Evolutionary conservation across 2,329 filamentous ascomycete genomes (phyloP).

Genomic region (Pestalotiopsis fici): DNA sequence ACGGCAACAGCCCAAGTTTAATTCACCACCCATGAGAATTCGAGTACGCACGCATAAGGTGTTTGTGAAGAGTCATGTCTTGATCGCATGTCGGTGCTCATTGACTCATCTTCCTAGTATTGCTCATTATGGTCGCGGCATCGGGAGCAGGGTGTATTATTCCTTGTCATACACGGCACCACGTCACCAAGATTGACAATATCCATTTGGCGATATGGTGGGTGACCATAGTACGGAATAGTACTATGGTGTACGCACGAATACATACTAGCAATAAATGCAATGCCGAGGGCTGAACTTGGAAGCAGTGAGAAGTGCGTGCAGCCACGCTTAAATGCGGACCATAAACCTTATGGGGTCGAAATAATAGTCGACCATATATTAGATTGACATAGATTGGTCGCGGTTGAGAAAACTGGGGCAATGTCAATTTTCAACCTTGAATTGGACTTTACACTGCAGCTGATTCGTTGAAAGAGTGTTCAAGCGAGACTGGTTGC

Average conservation of each 20-base stretch:
- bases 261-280: neutral
- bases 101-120: neutral
- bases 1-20: no score
- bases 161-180: neutral
- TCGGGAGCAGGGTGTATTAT: neutral
- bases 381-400: neutral
- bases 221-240: neutral
- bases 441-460: neutral
- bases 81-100: neutral
- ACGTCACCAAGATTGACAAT: neutral
- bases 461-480: neutral
- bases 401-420: neutral
- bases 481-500: neutral
- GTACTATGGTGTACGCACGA: neutral
- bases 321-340: neutral
- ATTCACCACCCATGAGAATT: no score
- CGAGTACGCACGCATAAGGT: no score
- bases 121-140: neutral
- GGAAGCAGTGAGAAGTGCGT: neutral
- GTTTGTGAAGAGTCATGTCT: neutral
- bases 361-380: neutral
- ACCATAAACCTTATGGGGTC: neutral
- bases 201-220: neutral
- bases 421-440: neutral
- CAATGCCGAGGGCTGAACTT: neutral